Percentiles rank a stretch among this genome's conserved stretches.
Conservation (phyloP, 148 eudicot species). For the Linanthus parryae region DNA sequence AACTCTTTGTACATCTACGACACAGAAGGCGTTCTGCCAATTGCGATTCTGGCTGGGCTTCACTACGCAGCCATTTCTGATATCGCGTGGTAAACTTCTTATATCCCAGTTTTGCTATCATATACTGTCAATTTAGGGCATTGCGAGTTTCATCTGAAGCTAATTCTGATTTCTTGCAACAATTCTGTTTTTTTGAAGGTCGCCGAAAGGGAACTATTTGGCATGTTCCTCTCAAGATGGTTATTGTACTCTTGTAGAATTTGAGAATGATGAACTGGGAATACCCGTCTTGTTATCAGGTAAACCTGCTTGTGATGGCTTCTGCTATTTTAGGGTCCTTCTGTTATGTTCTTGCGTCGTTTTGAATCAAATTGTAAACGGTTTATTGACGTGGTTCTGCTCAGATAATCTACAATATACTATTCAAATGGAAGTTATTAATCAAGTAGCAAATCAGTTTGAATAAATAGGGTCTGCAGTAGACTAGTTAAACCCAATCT, state of each 20-base stretch:
- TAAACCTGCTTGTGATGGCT: constrained; percentile 16
- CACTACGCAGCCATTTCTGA: constrained; percentile 98
- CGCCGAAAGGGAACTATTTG: constrained; percentile 63
- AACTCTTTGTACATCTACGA: constrained; percentile 88
- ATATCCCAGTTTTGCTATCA: too few relatives aligned
- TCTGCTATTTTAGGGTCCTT: too few relatives aligned
- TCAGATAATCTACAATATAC: too few relatives aligned
- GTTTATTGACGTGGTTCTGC: too few relatives aligned
- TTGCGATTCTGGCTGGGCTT: constrained; percentile 80
- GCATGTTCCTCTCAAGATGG: constrained; percentile 96
- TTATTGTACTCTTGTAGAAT: constrained; percentile 85
- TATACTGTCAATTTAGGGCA: too few relatives aligned
- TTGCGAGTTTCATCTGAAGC: not conserved
- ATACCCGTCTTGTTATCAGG: constrained; percentile 54
- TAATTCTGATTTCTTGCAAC: not conserved
- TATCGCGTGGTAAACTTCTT: constrained; percentile 66
- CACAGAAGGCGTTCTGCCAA: constrained; percentile 72
- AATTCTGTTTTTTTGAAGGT: constrained; percentile 37
- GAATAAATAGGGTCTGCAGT: too few relatives aligned
- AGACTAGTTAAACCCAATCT: too few relatives aligned
- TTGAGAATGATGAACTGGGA: constrained; percentile 77
- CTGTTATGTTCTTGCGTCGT: too few relatives aligned
- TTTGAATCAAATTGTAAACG: too few relatives aligned
- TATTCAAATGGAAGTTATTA: too few relatives aligned
- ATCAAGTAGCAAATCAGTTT: too few relatives aligned